Evolutionary conservation across 2,329 filamentous ascomycete genomes (phyloP).

Genomic region (Phialemonium atrogriseum): DNA sequence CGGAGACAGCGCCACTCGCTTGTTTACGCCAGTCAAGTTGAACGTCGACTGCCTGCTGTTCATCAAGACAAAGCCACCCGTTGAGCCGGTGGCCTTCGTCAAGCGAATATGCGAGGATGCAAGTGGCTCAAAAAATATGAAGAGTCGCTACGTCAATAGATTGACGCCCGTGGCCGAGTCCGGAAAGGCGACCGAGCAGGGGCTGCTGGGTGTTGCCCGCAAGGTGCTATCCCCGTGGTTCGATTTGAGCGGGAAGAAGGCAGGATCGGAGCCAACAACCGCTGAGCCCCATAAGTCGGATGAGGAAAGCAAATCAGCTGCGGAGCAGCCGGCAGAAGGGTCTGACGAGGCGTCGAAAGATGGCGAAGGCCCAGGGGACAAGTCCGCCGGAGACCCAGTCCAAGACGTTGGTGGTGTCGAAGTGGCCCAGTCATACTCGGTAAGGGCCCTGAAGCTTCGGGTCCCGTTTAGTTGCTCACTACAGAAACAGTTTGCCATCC

Average conservation of each 20-base stretch:
- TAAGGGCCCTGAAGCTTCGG: constrained; percentile 21
- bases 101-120: constrained; percentile 49
- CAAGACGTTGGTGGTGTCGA: constrained; percentile 5
- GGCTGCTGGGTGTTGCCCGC: constrained; percentile 56
- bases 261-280: constrained; percentile 2
- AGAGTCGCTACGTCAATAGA: constrained; percentile 50
- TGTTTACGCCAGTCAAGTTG: constrained; percentile 45
- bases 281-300: constrained; percentile 5
- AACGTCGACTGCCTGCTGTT: constrained; percentile 57
- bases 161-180: constrained; percentile 43
- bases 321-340: constrained; percentile 3
- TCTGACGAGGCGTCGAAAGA: too few relatives aligned
- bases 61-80: constrained; percentile 45
- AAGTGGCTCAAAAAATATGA: constrained; percentile 30
- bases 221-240: constrained; percentile 59
- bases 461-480: neutral
- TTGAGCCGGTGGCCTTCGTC: constrained; percentile 48
- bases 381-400: too few relatives aligned
- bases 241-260: constrained; percentile 26
- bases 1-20: constrained; percentile 32
- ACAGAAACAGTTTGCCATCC: constrained; percentile 64
- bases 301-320: constrained; percentile 6
- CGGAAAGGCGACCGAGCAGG: constrained; percentile 60
- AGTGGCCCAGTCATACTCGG: constrained; percentile 25
- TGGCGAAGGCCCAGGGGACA: constrained; percentile 3